Conservation (phyloP, 2,329 filamentous ascomycete species). For the Metarhizium robertsii region DNA sequence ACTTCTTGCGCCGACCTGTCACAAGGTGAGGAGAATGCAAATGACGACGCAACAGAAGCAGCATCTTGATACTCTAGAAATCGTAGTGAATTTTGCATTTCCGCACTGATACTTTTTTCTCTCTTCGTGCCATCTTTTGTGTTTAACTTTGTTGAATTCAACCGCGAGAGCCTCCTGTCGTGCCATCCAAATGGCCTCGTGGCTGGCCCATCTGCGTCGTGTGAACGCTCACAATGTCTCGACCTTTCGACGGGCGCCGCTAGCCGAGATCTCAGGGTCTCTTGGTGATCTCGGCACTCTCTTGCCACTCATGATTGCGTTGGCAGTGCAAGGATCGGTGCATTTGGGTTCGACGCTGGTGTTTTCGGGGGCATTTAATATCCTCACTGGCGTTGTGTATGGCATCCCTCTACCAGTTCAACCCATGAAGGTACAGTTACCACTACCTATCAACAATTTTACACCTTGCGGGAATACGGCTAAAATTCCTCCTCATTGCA, state of each 20-base stretch:
- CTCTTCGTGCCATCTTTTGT: too few relatives aligned
- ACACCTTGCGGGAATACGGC: not conserved
- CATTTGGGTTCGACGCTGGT: constrained; percentile 76
- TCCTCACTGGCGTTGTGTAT: constrained; percentile 71
- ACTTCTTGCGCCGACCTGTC: too few relatives aligned
- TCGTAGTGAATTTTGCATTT: not conserved
- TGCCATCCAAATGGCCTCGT: constrained; percentile 13
- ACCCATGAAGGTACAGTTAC: constrained; percentile 55
- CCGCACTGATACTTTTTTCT: not conserved
- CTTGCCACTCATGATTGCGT: constrained; percentile 78
- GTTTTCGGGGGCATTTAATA: constrained; percentile 81
- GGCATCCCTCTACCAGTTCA: constrained; percentile 88
- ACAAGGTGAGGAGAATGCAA: too few relatives aligned
- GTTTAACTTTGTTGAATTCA: not conserved
- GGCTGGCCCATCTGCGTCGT: constrained; percentile 19
- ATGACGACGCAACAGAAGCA: too few relatives aligned
- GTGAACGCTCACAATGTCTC: constrained; percentile 37
- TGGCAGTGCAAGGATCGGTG: constrained; percentile 69
- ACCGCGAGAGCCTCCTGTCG: not conserved
- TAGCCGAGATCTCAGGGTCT: constrained; percentile 76
- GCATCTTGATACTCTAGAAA: too few relatives aligned
- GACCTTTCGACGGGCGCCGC: constrained; percentile 36
- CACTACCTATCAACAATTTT: not conserved
- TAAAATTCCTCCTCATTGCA: constrained; percentile 14
- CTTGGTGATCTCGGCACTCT: constrained; percentile 83